A percentile compares a stretch with the other conserved stretches of the same genome.
These are phyloP conservation scores for Aspergillus terreus DNA, from an alignment of 2,329 filamentous ascomycete species.

Conservation along the genomic window DNA sequence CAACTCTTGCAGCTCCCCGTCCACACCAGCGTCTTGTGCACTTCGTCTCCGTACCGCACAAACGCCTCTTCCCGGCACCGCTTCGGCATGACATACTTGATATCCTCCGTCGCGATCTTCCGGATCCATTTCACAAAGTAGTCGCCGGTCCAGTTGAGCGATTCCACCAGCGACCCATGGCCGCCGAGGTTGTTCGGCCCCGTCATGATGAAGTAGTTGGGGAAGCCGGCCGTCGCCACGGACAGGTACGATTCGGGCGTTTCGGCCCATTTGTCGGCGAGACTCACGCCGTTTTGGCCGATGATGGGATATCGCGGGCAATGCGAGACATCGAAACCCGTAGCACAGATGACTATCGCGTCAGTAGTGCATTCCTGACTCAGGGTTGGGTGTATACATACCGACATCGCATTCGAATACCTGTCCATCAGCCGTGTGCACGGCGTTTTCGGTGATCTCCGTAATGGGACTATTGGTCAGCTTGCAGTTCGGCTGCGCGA, in stretches of 20 bases:
- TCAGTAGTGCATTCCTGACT: neutral
- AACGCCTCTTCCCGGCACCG: constrained; percentile 47
- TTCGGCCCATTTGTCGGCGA: constrained; percentile 23
- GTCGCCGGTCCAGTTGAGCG: constrained; percentile 22
- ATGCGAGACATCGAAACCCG: constrained; percentile 40
- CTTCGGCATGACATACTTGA: constrained; percentile 37
- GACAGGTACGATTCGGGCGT: constrained; percentile 26
- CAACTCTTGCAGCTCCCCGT: constrained; percentile 46
- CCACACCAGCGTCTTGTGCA: constrained; percentile 40
- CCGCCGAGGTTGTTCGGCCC: constrained; percentile 28
- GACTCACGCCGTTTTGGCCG: constrained; percentile 21
- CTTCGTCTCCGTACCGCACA: constrained; percentile 44
- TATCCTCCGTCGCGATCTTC: constrained; percentile 29
- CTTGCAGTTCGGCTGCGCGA: constrained; percentile 16
- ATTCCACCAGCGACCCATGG: constrained; percentile 24
- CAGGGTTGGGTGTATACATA: neutral
- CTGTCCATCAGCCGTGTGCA: constrained; percentile 16
- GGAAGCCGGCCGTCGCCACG: constrained; percentile 20
- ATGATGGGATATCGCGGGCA: constrained; percentile 32
- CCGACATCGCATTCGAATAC: constrained; percentile 19
- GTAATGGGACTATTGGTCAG: constrained; percentile 14
- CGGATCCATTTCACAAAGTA: constrained; percentile 30
- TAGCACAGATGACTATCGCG: constrained; percentile 30
- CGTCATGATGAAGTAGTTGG: constrained; percentile 32
- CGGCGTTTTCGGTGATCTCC: constrained; percentile 13